Conservation (phyloP, 139 green algal species). For the Zygnema cylindricum region DNA sequence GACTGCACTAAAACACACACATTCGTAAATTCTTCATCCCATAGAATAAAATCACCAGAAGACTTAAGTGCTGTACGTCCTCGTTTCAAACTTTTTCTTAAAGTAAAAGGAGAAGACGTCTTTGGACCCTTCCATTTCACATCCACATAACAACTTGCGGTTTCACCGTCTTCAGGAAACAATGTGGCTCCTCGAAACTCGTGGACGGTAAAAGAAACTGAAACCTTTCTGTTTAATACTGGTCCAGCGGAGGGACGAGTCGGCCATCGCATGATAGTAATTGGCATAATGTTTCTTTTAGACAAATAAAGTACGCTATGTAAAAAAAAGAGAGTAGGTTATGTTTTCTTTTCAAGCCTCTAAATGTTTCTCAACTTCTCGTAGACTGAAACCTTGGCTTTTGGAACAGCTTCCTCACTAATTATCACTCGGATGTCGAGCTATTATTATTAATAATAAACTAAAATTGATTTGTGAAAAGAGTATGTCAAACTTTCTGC, state of each 20-base stretch:
- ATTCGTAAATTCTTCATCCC: slow-evolving; percentile 27
- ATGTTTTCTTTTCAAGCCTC: no score
- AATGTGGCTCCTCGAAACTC: background rate
- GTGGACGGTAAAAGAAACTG: background rate
- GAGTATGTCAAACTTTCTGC: no score
- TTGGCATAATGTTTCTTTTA: no score
- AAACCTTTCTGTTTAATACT: background rate
- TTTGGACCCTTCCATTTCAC: slow-evolving; percentile 42
- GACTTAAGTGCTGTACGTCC: background rate
- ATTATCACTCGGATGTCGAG: no score
- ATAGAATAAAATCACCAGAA: slow-evolving; percentile 4
- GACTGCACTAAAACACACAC: slow-evolving; percentile 6
- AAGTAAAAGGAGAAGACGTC: background rate
- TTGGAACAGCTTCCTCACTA: no score
- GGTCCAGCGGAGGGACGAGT: no score
- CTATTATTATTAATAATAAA: no score
- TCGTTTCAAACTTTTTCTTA: slow-evolving; percentile 26
- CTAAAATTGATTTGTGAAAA: no score
- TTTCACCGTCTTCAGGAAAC: background rate
- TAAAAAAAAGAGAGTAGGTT: no score
- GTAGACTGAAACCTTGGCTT: no score
- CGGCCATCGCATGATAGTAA: background rate
- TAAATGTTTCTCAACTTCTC: no score
- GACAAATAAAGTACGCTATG: no score
- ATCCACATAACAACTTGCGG: slow-evolving; percentile 9